These are phyloP conservation scores for Cajanus cajan DNA, from an alignment of 306 rosid genomes.

Conservation along the genomic window DNA sequence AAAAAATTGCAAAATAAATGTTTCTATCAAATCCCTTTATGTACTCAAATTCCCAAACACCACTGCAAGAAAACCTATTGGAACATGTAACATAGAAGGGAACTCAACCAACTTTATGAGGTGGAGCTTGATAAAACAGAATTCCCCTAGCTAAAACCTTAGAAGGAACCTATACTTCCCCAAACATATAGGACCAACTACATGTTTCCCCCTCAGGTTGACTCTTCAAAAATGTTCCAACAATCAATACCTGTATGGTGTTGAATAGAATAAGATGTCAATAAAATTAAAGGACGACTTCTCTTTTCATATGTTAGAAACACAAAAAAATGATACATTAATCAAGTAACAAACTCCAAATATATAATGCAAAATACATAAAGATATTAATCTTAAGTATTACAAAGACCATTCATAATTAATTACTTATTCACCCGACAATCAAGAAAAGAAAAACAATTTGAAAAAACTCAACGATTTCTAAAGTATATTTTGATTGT, in stretches of 20 bases:
- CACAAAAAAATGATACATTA: neutral
- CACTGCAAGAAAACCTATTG: conserved; percentile 90
- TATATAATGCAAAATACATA: neutral
- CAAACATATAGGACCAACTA: conserved; percentile 91
- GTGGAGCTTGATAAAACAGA: conserved; percentile 80
- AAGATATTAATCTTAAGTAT: neutral
- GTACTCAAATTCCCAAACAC: conserved; percentile 80
- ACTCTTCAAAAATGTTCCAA: conserved; percentile 69
- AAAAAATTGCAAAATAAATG: conserved; percentile 40
- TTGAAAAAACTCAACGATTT: neutral
- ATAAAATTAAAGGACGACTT: conserved; percentile 6
- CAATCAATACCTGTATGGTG: conserved; percentile 62
- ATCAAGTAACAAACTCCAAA: neutral
- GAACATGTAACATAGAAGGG: conserved; percentile 87
- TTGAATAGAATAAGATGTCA: conserved; percentile 12
- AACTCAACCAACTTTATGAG: conserved; percentile 59
- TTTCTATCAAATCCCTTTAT: conserved; percentile 40
- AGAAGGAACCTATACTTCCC: conserved; percentile 91
- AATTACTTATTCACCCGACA: neutral
- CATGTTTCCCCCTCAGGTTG: conserved; percentile 42
- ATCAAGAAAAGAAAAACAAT: neutral
- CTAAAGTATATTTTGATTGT: conserved; percentile 4
- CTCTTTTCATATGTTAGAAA: conserved; percentile 8
- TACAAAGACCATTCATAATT: neutral
- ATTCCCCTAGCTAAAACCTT: conserved; percentile 68